Evolutionary conservation across 108 stramenopile species (phyloP).

Genomic region (Seminavis robusta): DNA sequence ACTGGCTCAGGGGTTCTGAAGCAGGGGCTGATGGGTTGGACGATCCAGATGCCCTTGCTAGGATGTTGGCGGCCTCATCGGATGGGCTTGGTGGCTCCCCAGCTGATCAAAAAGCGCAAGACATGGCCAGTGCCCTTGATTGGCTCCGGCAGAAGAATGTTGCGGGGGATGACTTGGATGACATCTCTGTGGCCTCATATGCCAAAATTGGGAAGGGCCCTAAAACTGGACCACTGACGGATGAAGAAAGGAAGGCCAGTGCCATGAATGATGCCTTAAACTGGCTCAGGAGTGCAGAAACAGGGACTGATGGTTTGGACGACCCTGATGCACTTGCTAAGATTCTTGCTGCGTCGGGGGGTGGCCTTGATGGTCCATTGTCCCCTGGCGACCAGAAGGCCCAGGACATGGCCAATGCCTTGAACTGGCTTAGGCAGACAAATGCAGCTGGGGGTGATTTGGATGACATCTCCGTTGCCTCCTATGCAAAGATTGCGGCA

Average conservation of each 20-base stretch:
- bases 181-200: slow-evolving; percentile 9
- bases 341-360: slow-evolving; percentile 8
- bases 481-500: background rate
- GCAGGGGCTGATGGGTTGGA: slow-evolving; percentile 21
- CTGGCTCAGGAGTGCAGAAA: slow-evolving; percentile 32
- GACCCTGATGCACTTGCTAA: slow-evolving; percentile 12
- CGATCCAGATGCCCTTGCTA: slow-evolving; percentile 13
- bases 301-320: slow-evolving; percentile 27
- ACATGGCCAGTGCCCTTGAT: slow-evolving; percentile 15
- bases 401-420: slow-evolving; percentile 13
- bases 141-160: slow-evolving; percentile 13
- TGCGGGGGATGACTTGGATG: slow-evolving; percentile 8
- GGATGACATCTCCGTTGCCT: slow-evolving; percentile 1
- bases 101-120: too few species aligned
- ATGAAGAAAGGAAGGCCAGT: slow-evolving; percentile 18
- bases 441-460: background rate
- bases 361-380: too few species aligned
- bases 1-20: background rate
- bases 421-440: slow-evolving; percentile 31
- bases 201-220: background rate
- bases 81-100: too few species aligned
- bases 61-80: too few species aligned
- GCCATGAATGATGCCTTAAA: slow-evolving; percentile 32
- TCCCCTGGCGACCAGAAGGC: slow-evolving; percentile 3
- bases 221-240: background rate